Percentiles rank a stretch among this genome's conserved stretches.
Evolutionary conservation across 352 stramenopile genomes (phyloP).

Genomic region (Detonula confervacea): DNA sequence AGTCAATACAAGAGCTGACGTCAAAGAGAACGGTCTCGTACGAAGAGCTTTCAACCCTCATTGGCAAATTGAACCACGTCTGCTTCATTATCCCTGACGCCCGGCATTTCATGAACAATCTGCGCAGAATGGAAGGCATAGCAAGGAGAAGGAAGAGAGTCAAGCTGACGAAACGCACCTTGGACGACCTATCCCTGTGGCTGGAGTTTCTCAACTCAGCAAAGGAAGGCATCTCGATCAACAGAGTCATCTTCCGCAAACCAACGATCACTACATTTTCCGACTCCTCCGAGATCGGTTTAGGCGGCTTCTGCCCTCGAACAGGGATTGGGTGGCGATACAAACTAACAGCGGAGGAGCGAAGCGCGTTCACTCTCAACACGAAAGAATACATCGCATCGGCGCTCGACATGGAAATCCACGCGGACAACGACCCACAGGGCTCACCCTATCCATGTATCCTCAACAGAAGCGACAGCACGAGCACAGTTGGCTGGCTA

Average conservation of each 20-base stretch:
- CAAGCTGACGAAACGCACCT: neutral
- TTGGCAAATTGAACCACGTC: neutral
- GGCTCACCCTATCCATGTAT: neutral
- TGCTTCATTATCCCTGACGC: neutral
- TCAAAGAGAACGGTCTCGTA: neutral
- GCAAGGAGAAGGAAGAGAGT: neutral
- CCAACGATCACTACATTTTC: neutral
- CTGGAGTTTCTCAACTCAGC: neutral
- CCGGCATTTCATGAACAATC: conserved; percentile 14
- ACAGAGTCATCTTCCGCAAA: conserved; percentile 1
- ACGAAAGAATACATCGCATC: neutral
- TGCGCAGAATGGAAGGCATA: neutral
- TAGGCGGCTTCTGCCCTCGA: neutral
- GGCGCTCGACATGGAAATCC: neutral
- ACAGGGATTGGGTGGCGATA: neutral
- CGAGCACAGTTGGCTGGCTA: conserved; percentile 8
- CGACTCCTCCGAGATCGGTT: neutral
- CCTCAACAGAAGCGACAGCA: neutral
- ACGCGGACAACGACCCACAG: neutral
- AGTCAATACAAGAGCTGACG: neutral
- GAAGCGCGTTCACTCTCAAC: neutral
- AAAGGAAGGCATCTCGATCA: conserved; percentile 2
- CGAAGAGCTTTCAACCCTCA: conserved; percentile 1
- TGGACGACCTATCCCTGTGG: conserved; percentile 2
- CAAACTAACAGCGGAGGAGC: neutral